Evolutionary conservation across 208 protist species (phyloP), one percentile per base, ranked within the genome.

Genomic region (Crithidia acanthocephali): DNA sequence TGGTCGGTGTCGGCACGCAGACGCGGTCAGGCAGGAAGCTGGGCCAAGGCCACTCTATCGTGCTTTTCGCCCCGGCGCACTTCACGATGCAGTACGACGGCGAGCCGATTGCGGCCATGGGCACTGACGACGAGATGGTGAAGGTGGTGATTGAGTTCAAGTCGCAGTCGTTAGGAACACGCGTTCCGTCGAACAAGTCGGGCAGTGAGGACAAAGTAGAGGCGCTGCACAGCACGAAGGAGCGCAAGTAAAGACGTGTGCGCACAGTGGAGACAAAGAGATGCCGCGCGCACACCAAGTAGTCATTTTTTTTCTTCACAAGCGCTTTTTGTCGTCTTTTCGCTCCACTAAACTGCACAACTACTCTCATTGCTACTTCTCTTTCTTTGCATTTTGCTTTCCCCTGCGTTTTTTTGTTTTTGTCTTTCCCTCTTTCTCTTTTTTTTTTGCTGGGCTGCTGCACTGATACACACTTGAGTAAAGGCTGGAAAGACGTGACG

Each of bases 11-110:
- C 25, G 68, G 67, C 50, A 81, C 76, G 18, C 64, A 76, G 16
- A 77, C 79, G 27, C 79, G 76, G 1, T 73, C 69, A 16, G 81
- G 73, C 4, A 44, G 4, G 15, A 87, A 87, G 66, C 37, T 90
- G 1, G 81, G 74, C 0, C 85, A 90, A 58, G 74, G 79, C 15
- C 48, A 32, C 16, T 33, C 68, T 11, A 23, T 90, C 15, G 61
- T 72, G n/a, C 71, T 90, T 35, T 71, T 68, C 55, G 70, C 79
- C 0, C 81, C 85, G 2, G 81, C 76, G 18, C 9, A 83, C 71
- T 80, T 79, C 56, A 75, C 79, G 35, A 87, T 90, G 81, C 81
- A 90, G 77, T 85, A 83, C 71, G 85, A 90, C 42, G 85, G 85
- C 10, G 85, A 90, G 68, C 81, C 85, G 1, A 80, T 90, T 42